Base-by-base conservation (phyloP, 2,329 filamentous ascomycete species). In the Calonectria hongkongensis region DNA sequence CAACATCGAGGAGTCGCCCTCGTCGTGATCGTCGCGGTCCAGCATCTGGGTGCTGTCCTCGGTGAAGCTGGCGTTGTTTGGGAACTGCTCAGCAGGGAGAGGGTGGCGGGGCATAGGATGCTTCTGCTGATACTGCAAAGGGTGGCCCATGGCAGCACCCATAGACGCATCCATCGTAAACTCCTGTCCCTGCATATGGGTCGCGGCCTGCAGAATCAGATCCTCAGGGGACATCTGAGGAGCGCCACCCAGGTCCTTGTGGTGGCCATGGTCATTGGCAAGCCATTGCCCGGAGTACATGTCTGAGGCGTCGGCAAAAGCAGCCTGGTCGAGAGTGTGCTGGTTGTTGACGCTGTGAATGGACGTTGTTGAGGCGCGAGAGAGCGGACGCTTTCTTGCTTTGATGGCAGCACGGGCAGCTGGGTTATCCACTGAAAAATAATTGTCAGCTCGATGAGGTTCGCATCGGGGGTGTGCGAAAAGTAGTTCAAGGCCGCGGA, bases 11-110 rank as follows among this genome's bases (percentile, higher is more conserved):
- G 66, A 88, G 68, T 92, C 89, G 21, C 83, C 87, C 15, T 92
- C 91, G 13, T 91, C 89, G 54, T 88, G 87, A 33, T 90, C 89
- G 56, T 92, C 90, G 60, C 89, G 88, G 69, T 92, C 91, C 76
- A 92, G 80, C 85, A 92, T 86, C 78, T 92, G 90, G 76, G 87
- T 89, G 66, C 92, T 90, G 39, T 82, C 85, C 71, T 92, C 90
- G 36, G 87, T 88, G 77, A 91, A 92, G 81, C 88, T 91, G 73
- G 85, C 84, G 75, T 87, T 88, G 50, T 84, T 84, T 43, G 83
- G 85, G 76, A 88, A 92, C 45, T 87, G 86, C 50, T 92, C 90
- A 64, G 84, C 83, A 8, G 89, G 86, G n/a, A 91, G 82, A 18
- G 89, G 87, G 75, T 91, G 90, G 21, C 89, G 85, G 36, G 83